Evolutionary conservation across 805 yeast species (phyloP).

Genomic region (Zygosaccharomyces kombuchaensis): DNA sequence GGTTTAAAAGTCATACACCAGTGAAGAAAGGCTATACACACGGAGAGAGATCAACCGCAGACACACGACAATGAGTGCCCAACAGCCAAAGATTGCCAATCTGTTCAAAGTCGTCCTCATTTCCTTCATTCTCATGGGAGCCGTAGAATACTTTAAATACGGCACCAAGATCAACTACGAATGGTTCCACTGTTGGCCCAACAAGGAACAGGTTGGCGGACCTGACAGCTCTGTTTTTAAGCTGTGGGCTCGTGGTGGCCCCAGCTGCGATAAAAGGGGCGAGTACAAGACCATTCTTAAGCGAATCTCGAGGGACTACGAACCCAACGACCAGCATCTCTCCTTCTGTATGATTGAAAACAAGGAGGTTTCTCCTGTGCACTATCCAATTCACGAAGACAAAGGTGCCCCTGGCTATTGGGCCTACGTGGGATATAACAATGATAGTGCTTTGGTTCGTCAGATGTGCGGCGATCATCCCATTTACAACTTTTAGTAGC

Average conservation of each 20-base stretch:
- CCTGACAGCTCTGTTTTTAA: constrained; percentile 29
- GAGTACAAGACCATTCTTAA: constrained; percentile 39
- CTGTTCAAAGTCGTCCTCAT: constrained; percentile 30
- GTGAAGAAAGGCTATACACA: neutral
- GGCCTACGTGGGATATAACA: constrained; percentile 33
- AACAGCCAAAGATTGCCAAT: constrained; percentile 7
- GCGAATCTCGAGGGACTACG: constrained; percentile 38
- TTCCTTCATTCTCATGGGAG: constrained; percentile 36
- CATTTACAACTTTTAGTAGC: constrained; percentile 26
- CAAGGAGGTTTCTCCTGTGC: constrained; percentile 23
- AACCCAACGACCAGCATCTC: constrained; percentile 36
- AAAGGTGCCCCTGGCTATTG: constrained; percentile 36
- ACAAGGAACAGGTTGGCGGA: constrained; percentile 21
- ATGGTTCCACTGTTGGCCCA: constrained; percentile 44
- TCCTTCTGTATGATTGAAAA: constrained; percentile 39
- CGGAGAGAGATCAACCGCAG: neutral
- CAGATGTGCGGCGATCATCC: constrained; percentile 27
- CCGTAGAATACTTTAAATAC: constrained; percentile 42
- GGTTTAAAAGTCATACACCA: too few relatives aligned
- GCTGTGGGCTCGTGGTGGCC: constrained; percentile 40
- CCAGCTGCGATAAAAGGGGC: constrained; percentile 43
- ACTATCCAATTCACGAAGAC: constrained; percentile 33
- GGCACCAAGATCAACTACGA: constrained; percentile 40
- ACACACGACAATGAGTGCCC: constrained; percentile 9
- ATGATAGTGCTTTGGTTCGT: constrained; percentile 21